Evolutionary conservation across 2,329 filamentous ascomycete species (phyloP).

Genomic region (Aspergillaceae sp.): DNA sequence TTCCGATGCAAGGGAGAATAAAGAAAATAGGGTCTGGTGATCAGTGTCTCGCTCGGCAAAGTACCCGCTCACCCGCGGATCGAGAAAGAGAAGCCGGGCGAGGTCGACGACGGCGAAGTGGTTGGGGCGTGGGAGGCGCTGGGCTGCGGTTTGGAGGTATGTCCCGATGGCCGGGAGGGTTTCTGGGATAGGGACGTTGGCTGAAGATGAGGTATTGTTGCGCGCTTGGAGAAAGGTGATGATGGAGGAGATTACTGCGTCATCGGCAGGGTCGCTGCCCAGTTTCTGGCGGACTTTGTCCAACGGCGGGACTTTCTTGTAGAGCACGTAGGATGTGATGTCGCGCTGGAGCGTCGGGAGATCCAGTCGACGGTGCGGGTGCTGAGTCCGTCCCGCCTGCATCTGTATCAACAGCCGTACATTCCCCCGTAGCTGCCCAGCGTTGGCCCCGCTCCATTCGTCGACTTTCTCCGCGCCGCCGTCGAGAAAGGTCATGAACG

Average conservation of each 20-base stretch:
- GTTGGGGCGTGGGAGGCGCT: constrained; percentile 51
- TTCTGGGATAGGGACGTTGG: constrained; percentile 62
- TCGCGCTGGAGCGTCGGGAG: constrained; percentile 61
- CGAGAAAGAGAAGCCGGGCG: constrained; percentile 65
- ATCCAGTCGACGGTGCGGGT: constrained; percentile 64
- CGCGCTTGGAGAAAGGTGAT: constrained; percentile 58
- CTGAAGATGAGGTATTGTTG: constrained; percentile 45
- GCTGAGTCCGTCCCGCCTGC: constrained; percentile 40
- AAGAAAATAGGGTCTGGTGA: constrained; percentile 53
- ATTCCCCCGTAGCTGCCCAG: constrained; percentile 58
- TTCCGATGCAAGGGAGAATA: constrained; percentile 42
- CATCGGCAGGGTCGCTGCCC: constrained; percentile 46
- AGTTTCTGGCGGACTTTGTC: constrained; percentile 76
- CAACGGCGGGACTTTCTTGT: constrained; percentile 70
- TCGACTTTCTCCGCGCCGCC: constrained; percentile 58
- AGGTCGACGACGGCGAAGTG: constrained; percentile 83
- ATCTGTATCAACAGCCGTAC: constrained; percentile 66
- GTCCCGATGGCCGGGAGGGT: constrained; percentile 57
- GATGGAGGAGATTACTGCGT: constrained; percentile 55
- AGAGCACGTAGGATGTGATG: constrained; percentile 61
- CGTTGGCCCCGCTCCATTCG: constrained; percentile 72
- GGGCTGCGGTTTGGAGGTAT: constrained; percentile 51
- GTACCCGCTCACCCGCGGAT: constrained; percentile 70
- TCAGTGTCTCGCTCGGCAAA: constrained; percentile 63
- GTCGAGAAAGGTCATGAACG: constrained; percentile 75